Percentiles rank a stretch among this genome's conserved stretches.
These are phyloP conservation scores for Leccinum subtestaceum DNA, from an alignment of 768 basidiomycete genomes.

Conservation along the genomic window DNA sequence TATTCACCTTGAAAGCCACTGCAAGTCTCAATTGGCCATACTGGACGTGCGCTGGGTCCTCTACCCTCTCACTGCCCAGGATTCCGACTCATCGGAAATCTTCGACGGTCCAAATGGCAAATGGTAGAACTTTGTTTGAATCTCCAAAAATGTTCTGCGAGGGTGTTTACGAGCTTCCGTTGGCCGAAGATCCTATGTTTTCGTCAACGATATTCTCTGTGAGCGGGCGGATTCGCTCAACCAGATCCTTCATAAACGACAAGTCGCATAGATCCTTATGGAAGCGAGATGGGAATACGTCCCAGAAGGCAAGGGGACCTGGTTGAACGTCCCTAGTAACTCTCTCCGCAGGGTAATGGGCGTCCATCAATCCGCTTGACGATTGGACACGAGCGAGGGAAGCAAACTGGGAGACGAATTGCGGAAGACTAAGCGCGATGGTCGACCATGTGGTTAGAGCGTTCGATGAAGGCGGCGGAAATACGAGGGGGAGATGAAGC, in stretches of 20 bases:
- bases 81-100: slow-evolving; percentile 28
- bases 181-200: slow-evolving; percentile 9
- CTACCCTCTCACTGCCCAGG: slow-evolving; percentile 43
- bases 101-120: not conserved
- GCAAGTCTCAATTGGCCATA: slow-evolving; percentile 57
- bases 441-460: slow-evolving; percentile 71
- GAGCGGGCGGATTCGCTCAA: slow-evolving; percentile 50
- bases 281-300: slow-evolving; percentile 66
- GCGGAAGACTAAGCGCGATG: slow-evolving; percentile 56
- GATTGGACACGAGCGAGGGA: slow-evolving; percentile 38
- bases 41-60: slow-evolving; percentile 42
- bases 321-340: slow-evolving; percentile 13
- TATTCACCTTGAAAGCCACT: slow-evolving; percentile 55
- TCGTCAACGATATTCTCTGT: not conserved
- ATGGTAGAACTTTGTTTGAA: slow-evolving; percentile 8
- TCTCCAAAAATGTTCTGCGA: slow-evolving; percentile 19
- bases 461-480: slow-evolving; percentile 53
- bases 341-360: slow-evolving; percentile 23
- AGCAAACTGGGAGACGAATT: slow-evolving; percentile 59
- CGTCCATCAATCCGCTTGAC: slow-evolving; percentile 23
- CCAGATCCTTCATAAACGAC: slow-evolving; percentile 76
- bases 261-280: slow-evolving; percentile 74
- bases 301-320: slow-evolving; percentile 43
- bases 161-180: slow-evolving; percentile 12
- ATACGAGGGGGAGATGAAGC: slow-evolving; percentile 68